Conservation (phyloP, 108 stramenopile species). For the Cyclostephanos tholiformis region DNA sequence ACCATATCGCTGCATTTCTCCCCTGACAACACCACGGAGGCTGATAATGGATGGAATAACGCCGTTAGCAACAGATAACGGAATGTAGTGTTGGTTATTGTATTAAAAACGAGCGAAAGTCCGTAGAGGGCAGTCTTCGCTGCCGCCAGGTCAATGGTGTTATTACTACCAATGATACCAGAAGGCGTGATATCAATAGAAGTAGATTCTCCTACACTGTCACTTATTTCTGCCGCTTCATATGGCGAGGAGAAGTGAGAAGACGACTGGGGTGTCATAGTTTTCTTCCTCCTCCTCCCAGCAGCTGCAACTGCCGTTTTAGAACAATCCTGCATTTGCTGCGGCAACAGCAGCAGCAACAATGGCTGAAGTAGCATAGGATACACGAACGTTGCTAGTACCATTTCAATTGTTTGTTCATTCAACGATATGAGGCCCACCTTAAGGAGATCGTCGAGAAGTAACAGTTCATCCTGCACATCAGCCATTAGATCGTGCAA, state of each 20-base stretch:
- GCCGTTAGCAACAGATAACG: constrained; percentile 69
- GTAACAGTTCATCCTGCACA: constrained; percentile 81
- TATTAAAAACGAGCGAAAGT: constrained; percentile 69
- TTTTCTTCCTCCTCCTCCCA: neutral
- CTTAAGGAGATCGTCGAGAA: constrained; percentile 82
- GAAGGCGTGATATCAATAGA: neutral
- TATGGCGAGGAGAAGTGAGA: neutral
- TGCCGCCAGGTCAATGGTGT: constrained; percentile 57
- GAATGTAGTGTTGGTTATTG: constrained; percentile 68
- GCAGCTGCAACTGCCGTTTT: neutral
- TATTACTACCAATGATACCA: neutral
- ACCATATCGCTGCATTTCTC: constrained; percentile 33
- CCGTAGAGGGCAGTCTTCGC: constrained; percentile 85
- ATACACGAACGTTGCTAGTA: constrained; percentile 90
- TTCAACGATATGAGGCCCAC: constrained; percentile 84
- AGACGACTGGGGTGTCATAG: neutral
- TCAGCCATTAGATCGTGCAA: constrained; percentile 66
- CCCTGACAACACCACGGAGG: constrained; percentile 10
- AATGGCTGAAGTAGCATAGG: constrained; percentile 84
- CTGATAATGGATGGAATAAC: constrained; percentile 80
- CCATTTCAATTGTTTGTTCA: constrained; percentile 89
- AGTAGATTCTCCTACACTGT: neutral
- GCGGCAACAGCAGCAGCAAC: constrained; percentile 64
- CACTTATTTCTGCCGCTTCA: neutral
- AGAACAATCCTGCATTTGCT: constrained; percentile 12